Evolutionary conservation across 192 early-diverging fungal genomes (phyloP).

Genomic region (Polychytrium aggregatum): DNA sequence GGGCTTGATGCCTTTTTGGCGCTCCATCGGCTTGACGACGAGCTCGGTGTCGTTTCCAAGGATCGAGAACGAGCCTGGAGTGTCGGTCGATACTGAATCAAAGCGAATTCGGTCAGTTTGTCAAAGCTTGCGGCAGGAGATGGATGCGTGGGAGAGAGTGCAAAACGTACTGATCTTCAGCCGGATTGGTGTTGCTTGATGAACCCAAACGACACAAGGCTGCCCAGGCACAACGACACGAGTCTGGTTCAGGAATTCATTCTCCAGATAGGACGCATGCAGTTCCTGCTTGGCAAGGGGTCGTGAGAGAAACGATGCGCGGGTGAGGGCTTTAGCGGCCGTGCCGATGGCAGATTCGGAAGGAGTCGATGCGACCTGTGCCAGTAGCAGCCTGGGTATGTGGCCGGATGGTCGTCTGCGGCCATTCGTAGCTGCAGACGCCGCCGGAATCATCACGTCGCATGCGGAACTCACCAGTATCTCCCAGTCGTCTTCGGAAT

Average conservation of each 20-base stretch:
- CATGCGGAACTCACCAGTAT: conserved; percentile 17
- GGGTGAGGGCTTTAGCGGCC: neutral
- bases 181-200: conserved; percentile 14
- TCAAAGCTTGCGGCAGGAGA: neutral
- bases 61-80: conserved; percentile 11
- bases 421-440: neutral
- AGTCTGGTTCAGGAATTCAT: conserved; percentile 30
- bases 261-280: conserved; percentile 34
- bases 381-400: neutral
- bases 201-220: conserved; percentile 27
- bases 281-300: conserved; percentile 13
- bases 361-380: neutral
- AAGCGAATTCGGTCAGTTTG: neutral
- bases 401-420: neutral
- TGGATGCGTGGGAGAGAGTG: neutral
- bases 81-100: conserved; percentile 16
- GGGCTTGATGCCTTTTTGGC: no score
- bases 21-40: conserved; percentile 32
- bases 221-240: conserved; percentile 23
- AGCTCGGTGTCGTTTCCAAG: conserved; percentile 30
- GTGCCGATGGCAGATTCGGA: neutral
- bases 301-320: conserved; percentile 3
- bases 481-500: conserved; percentile 38
- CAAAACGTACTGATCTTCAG: conserved; percentile 19
- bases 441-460: neutral